Base-by-base conservation (phyloP, 1,139 yeast species). In the Geotrichum citri-aurantii region DNA sequence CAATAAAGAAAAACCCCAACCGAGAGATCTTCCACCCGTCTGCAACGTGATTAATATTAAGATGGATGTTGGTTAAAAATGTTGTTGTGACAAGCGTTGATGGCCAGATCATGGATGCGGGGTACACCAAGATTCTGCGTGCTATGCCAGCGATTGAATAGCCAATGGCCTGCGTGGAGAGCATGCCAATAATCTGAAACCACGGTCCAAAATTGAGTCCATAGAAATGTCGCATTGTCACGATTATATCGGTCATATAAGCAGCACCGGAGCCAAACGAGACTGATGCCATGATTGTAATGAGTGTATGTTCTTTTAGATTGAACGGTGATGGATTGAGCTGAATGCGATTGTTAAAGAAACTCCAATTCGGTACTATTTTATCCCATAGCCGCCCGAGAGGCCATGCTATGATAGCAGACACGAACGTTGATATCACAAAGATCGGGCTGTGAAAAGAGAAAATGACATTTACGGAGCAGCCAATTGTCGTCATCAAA, bases 51-150 rank as follows among this genome's bases (percentile, higher is more conserved):
- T 84, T 83, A 64, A 81, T 84, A 66, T 82, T 80, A 58, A 81
- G 69, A 70, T 85, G 88, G 73, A 84, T 77, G 66, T 83, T 82
- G 59, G 86, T 82, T 66, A 84, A 76, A 71, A 82, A 74, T 65
- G 84, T 76, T 8, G 77, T 68, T 10, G 76, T 69, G 8, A 75
- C 77, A 52, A 76, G 70, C 60, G 70, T 75, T 17, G 81, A 72
- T 0, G 91, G 91, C 91, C 91, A 86, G 55, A 85, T 79, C 73
- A 85, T 82, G 8, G 82, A 75, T 3, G 85, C 79, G 2, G 89
- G 86, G 61, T 81, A 81, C 19, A 85, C 85, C 64, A 85, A 75
- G 29, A 83, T 76, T 65, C 81, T 76, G 66, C 82, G 75, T 53
- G 79, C 77, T 61, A 82, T 62, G 52, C 91, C 91, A 47, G 88